A percentile compares a stretch with the other conserved stretches of the same genome.
Conservation (phyloP, 2,329 filamentous ascomycete genomes). For the Monilinia laxa region DNA sequence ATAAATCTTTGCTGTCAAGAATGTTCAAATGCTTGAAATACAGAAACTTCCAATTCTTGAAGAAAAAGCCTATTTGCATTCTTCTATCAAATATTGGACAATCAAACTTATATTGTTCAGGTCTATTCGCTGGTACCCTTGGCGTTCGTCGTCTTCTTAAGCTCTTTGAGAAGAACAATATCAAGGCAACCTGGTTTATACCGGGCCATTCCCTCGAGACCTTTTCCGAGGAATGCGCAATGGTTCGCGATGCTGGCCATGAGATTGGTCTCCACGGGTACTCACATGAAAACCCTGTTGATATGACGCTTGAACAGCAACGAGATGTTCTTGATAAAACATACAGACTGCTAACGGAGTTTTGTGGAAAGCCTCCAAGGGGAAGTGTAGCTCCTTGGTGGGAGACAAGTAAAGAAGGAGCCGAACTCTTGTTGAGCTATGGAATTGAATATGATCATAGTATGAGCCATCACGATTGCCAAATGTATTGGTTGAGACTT, state of each 20-base stretch:
- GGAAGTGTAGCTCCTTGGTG: slow-evolving; percentile 75
- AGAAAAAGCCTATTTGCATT: neutral
- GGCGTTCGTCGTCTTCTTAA: slow-evolving; percentile 66
- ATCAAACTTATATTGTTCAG: slow-evolving; percentile 38
- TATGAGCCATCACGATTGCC: slow-evolving; percentile 65
- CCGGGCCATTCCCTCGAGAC: slow-evolving; percentile 63
- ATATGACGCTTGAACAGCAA: slow-evolving; percentile 75
- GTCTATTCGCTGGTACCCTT: slow-evolving; percentile 66
- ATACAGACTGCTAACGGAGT: slow-evolving; percentile 67
- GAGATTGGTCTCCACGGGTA: slow-evolving; percentile 70
- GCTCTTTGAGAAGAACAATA: slow-evolving; percentile 69
- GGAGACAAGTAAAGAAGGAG: slow-evolving; percentile 69
- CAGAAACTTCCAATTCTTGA: neutral
- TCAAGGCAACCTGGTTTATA: slow-evolving; percentile 68
- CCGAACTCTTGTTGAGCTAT: slow-evolving; percentile 62
- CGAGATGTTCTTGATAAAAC: slow-evolving; percentile 73
- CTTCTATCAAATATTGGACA: neutral
- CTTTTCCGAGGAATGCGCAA: slow-evolving; percentile 63
- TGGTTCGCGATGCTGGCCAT: slow-evolving; percentile 62
- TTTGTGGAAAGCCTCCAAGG: slow-evolving; percentile 69
- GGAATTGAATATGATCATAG: slow-evolving; percentile 70
- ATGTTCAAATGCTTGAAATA: neutral
- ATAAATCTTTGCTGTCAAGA: neutral
- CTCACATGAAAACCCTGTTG: slow-evolving; percentile 68
- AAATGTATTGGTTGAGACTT: slow-evolving; percentile 62